Conservation (phyloP, 192 early-diverging fungal species). For the Coemansia sp. region DNA sequence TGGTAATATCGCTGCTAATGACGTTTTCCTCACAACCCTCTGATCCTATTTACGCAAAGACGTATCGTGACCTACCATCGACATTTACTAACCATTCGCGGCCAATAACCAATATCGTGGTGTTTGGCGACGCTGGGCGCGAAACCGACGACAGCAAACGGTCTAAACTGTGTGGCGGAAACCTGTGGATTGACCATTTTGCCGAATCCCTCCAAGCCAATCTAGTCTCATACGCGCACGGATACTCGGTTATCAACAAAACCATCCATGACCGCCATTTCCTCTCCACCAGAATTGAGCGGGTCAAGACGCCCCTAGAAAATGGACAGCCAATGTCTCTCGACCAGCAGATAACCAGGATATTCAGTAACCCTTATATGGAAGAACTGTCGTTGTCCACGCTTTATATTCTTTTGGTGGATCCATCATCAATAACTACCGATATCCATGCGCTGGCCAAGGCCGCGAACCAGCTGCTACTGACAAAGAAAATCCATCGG, state of each 20-base stretch:
- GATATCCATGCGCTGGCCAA: background rate
- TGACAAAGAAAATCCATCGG: background rate
- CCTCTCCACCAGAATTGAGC: slow-evolving; percentile 1
- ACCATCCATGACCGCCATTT: slow-evolving; percentile 1
- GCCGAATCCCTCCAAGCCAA: slow-evolving; percentile 28
- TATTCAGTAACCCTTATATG: background rate
- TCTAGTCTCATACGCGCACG: slow-evolving; percentile 24
- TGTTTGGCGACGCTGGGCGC: slow-evolving; percentile 22
- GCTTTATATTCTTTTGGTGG: slow-evolving; percentile 16
- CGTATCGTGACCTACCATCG: background rate
- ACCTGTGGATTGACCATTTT: slow-evolving; percentile 35
- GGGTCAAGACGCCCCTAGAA: slow-evolving; percentile 13
- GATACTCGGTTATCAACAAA: slow-evolving; percentile 11
- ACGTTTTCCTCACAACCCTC: background rate
- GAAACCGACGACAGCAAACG: slow-evolving; percentile 20
- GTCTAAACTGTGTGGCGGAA: slow-evolving; percentile 28
- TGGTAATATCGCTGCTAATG: slow-evolving; percentile 14
- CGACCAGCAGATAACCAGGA: background rate
- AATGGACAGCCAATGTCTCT: slow-evolving; percentile 4
- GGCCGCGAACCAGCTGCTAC: slow-evolving; percentile 23
- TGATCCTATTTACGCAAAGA: slow-evolving; percentile 18
- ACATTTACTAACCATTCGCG: slow-evolving; percentile 4
- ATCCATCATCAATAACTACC: background rate
- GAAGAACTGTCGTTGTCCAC: background rate
- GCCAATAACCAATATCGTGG: slow-evolving; percentile 20